Evolutionary conservation across 768 basidiomycete species (phyloP).

Genomic region (Pleurotus cornucopiae): DNA sequence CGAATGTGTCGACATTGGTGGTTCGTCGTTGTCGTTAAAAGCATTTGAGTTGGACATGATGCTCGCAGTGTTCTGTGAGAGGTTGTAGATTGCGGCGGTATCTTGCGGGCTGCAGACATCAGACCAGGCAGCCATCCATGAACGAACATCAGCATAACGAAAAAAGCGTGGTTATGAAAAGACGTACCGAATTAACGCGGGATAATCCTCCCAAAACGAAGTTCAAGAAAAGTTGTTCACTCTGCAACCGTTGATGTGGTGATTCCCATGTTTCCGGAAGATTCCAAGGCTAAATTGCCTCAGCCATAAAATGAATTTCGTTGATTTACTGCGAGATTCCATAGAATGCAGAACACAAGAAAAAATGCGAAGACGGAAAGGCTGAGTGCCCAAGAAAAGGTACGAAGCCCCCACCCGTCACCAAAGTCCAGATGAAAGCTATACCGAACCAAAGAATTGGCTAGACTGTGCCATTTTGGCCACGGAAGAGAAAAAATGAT

Average conservation of each 20-base stretch:
- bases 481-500: too few species aligned
- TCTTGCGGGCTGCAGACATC: not conserved
- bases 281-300: not conserved
- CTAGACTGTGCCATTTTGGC: too few species aligned
- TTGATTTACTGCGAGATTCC: too few species aligned
- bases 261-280: not conserved
- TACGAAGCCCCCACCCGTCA: too few species aligned
- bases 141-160: not conserved
- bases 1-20: not conserved
- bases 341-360: too few species aligned
- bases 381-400: too few species aligned
- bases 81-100: not conserved
- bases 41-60: not conserved
- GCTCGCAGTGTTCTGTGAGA: not conserved
- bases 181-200: not conserved
- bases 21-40: not conserved
- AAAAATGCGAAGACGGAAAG: too few species aligned
- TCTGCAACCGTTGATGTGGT: not conserved
- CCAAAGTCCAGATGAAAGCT: too few species aligned
- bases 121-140: not conserved
- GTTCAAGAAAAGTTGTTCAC: not conserved
- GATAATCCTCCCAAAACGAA: not conserved
- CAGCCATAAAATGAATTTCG: not conserved
- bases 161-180: not conserved
- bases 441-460: too few species aligned